These are phyloP conservation scores for Stylosanthes scabra DNA, from an alignment of 331 rosid genomes.

Conservation along the genomic window DNA sequence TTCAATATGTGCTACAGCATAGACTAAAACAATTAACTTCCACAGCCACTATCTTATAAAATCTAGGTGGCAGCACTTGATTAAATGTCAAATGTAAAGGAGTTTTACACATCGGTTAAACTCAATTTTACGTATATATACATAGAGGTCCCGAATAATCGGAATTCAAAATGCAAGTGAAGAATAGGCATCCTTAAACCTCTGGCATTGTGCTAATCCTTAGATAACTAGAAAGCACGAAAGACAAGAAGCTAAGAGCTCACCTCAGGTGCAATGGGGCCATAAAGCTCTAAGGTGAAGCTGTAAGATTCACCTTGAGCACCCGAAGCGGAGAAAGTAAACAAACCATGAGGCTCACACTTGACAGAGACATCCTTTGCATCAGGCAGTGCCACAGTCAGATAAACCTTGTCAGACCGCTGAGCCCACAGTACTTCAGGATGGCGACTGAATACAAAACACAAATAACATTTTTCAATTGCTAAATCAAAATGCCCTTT, in stretches of 20 bases:
- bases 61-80: too few species aligned
- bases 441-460: constrained; percentile 56
- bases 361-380: constrained; percentile 77
- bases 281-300: constrained; percentile 70
- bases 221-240: neutral
- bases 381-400: constrained; percentile 83
- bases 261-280: constrained; percentile 66
- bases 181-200: neutral
- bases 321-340: constrained; percentile 79
- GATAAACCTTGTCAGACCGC: constrained; percentile 80
- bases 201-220: neutral
- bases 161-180: constrained; percentile 2
- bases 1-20: too few species aligned
- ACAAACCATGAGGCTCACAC: constrained; percentile 80
- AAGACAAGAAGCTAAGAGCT: constrained; percentile 26
- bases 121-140: neutral
- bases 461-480: constrained; percentile 7
- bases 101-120: too few species aligned
- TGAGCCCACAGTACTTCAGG: constrained; percentile 96
- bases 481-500: neutral
- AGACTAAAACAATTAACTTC: too few species aligned
- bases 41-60: too few species aligned
- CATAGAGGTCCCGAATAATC: neutral
- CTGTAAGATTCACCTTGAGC: constrained; percentile 66
- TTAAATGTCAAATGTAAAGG: too few species aligned